Evolutionary conservation across 495 filamentous ascomycete genomes (phyloP), one percentile per base, ranked within the genome.

Genomic region (Pyrenopolyporus hunteri): DNA sequence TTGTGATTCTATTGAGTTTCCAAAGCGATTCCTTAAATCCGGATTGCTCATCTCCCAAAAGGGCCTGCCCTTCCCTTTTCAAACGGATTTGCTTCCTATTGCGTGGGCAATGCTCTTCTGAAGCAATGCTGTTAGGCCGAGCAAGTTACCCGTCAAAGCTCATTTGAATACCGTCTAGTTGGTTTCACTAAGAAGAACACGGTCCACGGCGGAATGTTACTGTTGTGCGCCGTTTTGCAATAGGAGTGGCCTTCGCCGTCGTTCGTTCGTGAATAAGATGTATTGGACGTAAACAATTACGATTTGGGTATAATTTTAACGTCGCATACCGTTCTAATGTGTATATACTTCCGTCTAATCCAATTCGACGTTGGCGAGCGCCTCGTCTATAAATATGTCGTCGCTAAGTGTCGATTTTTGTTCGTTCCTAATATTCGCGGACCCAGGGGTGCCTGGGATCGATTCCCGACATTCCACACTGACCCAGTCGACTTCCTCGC

Each of bases 401-500:
- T 65, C 56, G 8, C 39, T 33, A 4, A 42, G 13, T 9, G 45
- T 40, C 13, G 29, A 32, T 31, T 47, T 60, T 47, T 5, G 50
- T 35, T 64, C 61, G 5, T 25, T 36, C 45, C 44, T 55, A 3
- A 29, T 7, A 11, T 54, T 47, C 14, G 40, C 28, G 6, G 62
- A 64, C n/a, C 62, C 44, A 33, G 62, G 62, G 8, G 62, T 65
- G 46, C 58, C 67, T 20, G 48, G 47, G 31, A 55, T 53, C 36
- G 62, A 54, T 11, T 44, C 61, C 29, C 64, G 63, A 2, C 58
- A 66, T 25, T 68, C 66, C 25, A 54, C 17, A 25, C 56, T 59
- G 46, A 62, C 31, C 61, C 65, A 60, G 54, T 72, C 56, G 16
- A 60, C 63, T 13, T 72, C 67, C 35, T 77, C 74, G 25, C 62